Evolutionary conservation across 2,329 filamentous ascomycete genomes (phyloP).

Genomic region (Talaromyces albobiverticillius): DNA sequence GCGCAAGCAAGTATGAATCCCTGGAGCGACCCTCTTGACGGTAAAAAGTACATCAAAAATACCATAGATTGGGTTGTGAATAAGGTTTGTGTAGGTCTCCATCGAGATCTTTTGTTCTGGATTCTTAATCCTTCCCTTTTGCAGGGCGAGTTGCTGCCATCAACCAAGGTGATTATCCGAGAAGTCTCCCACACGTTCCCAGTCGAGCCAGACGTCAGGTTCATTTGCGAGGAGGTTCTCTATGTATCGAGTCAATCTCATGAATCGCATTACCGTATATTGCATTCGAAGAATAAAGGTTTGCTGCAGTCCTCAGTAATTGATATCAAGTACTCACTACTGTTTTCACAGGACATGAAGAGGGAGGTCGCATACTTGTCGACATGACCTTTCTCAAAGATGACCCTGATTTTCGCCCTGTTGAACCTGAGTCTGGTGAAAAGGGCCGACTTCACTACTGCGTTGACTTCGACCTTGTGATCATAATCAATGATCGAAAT

Average conservation of each 20-base stretch:
- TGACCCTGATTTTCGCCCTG: slow-evolving; percentile 18
- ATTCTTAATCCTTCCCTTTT: neutral
- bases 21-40: slow-evolving; percentile 17
- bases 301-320: neutral
- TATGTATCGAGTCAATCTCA: too few relatives aligned
- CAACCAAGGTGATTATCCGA: neutral
- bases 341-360: slow-evolving; percentile 18
- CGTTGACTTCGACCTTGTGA: slow-evolving; percentile 23
- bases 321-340: neutral
- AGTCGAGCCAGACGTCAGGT: too few relatives aligned
- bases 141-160: neutral
- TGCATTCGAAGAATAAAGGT: slow-evolving; percentile 19
- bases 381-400: slow-evolving; percentile 26
- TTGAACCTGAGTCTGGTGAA: slow-evolving; percentile 9
- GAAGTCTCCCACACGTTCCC: too few relatives aligned
- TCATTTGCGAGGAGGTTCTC: too few relatives aligned
- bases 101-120: neutral
- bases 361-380: slow-evolving; percentile 23
- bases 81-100: slow-evolving; percentile 12
- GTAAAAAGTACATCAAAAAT: slow-evolving; percentile 20
- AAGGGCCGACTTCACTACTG: slow-evolving; percentile 16
- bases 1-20: slow-evolving; percentile 15
- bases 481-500: slow-evolving; percentile 25
- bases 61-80: slow-evolving; percentile 25
- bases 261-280: slow-evolving; percentile 14